Base-by-base conservation (phyloP, 2,329 filamentous ascomycete genomes). In the Tolypocladium album region DNA sequence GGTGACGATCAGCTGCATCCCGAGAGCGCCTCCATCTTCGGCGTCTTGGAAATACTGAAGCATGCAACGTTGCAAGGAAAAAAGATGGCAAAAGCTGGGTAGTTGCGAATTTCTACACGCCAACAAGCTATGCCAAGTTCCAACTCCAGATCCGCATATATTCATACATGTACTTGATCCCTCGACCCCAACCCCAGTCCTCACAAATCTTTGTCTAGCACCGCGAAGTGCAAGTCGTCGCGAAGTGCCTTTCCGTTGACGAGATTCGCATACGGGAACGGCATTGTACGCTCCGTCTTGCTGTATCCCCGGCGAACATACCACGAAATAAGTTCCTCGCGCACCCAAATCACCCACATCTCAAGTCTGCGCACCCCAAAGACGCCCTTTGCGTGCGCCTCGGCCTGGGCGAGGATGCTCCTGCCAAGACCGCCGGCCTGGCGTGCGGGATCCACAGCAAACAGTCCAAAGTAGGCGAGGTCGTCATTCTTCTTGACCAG, bases 401-500 rank as follows among this genome's bases (percentile, higher is more conserved):
- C 79, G 0, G 77, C 78, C 43, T 70, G 65, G 1, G 64, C 68
- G 20, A 81, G 69, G 20, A 80, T 73, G 58, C 66, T 67, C 58
- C 71, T 66, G 0, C 79, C 79, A 53, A 81, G 65, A 0, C 79
- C 79, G 17, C 75, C 74, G 5, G 72, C 74, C 67, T 81, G 78
- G 36, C 69, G 63, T 5, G 59, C 59, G 2, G 76, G 75, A 43
- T 77, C 73, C 0, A 82, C 78, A 47, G 79, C 79, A 24, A 82
- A 79, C 42, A 81, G 71, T 57, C 77, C 78, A 58, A 81, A 79
- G 67, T 79, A 77, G 22, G 71, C 73, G 42, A 70, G 61, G 40
- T 62, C 67, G 36, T 63, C 62, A 34, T 62, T 61, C 22, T 66
- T 68, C 39, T 66, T 67, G 34, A 71, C 61, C 4, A 81, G 60